A percentile compares a stretch with the other conserved stretches of the same genome.
These are phyloP conservation scores for Volutella citrinella DNA, from an alignment of 2,329 filamentous ascomycete species.

Conservation along the genomic window DNA sequence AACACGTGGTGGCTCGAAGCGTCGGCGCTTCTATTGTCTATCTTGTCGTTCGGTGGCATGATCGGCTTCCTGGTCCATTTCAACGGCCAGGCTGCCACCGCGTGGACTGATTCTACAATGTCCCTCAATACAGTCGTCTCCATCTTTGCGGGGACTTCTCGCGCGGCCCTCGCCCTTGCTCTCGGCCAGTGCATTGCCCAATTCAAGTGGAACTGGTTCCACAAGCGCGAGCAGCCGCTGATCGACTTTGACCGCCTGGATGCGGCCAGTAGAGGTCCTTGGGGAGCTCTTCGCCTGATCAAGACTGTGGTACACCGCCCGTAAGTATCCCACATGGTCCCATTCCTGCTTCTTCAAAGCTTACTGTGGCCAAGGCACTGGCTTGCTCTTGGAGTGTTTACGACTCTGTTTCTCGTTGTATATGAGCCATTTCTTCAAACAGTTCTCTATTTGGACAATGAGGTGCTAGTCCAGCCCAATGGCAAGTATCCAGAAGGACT, in stretches of 20 bases:
- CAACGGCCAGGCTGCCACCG: slow-evolving; percentile 5
- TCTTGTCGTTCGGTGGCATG: slow-evolving; percentile 1
- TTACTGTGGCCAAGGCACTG: slow-evolving; percentile 5
- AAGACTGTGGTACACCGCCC: slow-evolving; percentile 4
- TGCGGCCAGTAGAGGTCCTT: slow-evolving; percentile 12
- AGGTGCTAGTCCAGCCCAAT: not conserved
- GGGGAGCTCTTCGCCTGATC: slow-evolving; percentile 9
- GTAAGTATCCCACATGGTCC: slow-evolving; percentile 4
- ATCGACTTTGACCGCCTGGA: slow-evolving; percentile 17
- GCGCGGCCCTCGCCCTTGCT: not conserved
- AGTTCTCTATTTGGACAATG: slow-evolving; percentile 1
- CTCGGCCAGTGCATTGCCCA: slow-evolving; percentile 14
- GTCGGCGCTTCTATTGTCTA: too few species aligned
- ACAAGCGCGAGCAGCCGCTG: not conserved
- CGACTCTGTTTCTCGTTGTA: slow-evolving; percentile 3
- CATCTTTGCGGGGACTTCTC: slow-evolving; percentile 9
- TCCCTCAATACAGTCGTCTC: slow-evolving; percentile 13
- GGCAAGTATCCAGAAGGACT: not conserved
- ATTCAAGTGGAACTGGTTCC: slow-evolving; percentile 16
- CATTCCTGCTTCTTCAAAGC: not conserved
- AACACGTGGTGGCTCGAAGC: too few species aligned
- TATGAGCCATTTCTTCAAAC: slow-evolving; percentile 11
- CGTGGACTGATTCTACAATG: slow-evolving; percentile 4
- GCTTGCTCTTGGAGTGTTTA: slow-evolving; percentile 2
- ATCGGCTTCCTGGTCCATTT: not conserved